Evolutionary conservation across 2,329 filamentous ascomycete species (phyloP).

Genomic region (Chalaropsis thielavioides): DNA sequence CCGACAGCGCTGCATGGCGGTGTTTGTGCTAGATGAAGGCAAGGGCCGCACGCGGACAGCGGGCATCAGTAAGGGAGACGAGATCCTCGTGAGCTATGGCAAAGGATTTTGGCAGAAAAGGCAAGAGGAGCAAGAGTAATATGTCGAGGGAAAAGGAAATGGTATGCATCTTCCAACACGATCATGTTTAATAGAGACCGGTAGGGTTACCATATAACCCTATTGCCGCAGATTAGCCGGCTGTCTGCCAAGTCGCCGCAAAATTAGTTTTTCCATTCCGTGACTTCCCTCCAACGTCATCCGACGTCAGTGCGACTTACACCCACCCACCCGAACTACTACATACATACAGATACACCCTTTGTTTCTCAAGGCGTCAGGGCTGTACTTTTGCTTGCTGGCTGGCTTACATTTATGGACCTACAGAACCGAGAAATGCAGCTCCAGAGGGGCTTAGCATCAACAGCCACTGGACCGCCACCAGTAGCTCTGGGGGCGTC

Average conservation of each 20-base stretch:
- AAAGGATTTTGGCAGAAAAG: constrained; percentile 45
- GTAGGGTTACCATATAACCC: background rate
- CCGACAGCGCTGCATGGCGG: constrained; percentile 40
- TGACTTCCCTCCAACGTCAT: background rate
- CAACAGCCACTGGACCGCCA: background rate
- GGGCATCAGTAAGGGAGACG: constrained; percentile 43
- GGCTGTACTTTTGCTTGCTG: no score
- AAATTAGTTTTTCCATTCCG: constrained; percentile 13
- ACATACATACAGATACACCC: no score
- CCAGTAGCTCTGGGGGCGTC: background rate
- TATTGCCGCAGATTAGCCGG: background rate
- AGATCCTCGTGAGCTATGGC: constrained; percentile 52
- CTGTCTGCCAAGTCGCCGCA: background rate
- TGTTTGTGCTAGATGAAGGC: constrained; percentile 39
- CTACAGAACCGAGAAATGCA: background rate
- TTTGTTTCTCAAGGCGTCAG: no score
- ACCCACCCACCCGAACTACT: background rate
- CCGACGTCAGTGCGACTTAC: background rate
- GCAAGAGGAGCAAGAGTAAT: constrained; percentile 1
- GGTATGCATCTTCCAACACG: background rate
- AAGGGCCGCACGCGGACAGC: constrained; percentile 23
- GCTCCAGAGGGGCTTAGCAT: background rate
- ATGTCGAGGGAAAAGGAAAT: background rate
- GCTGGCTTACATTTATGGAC: background rate
- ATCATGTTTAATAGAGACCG: background rate